Evolutionary conservation across 495 filamentous ascomycete species (phyloP).

Genomic region (Hypoxylon lienhwacheense): DNA sequence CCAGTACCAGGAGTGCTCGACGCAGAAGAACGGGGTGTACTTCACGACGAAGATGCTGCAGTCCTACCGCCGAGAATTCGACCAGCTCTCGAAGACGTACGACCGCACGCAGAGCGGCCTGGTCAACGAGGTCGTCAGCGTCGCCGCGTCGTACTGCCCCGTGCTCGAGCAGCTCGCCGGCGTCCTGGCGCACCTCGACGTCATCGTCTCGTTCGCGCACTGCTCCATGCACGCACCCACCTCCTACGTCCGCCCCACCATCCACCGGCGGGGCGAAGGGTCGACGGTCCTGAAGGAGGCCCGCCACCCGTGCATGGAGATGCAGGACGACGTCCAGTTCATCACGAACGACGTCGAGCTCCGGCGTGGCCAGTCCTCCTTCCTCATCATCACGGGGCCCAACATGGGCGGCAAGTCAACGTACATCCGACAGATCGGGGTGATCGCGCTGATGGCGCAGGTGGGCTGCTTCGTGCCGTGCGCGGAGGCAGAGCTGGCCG

Average conservation of each 20-base stretch:
- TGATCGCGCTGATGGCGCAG: conserved; percentile 97
- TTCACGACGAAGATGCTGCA: conserved; percentile 92
- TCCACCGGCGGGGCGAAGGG: conserved; percentile 89
- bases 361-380: conserved; percentile 76
- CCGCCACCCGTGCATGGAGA: conserved; percentile 97
- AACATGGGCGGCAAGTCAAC: conserved; percentile 99
- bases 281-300: conserved; percentile 89
- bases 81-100: conserved; percentile 93
- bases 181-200: conserved; percentile 91
- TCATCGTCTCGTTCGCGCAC: conserved; percentile 94
- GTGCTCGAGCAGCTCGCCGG: conserved; percentile 88
- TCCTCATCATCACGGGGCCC: conserved; percentile 96
- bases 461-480: conserved; percentile 96
- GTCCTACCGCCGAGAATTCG: conserved; percentile 81
- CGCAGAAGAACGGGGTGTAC: conserved; percentile 98
- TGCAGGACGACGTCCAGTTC: conserved; percentile 98
- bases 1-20: conserved; percentile 92
- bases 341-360: conserved; percentile 96
- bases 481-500: conserved; percentile 83
- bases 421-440: conserved; percentile 97
- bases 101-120: conserved; percentile 91
- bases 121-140: conserved; percentile 88
- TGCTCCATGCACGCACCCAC: conserved; percentile 90
- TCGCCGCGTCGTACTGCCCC: conserved; percentile 92
- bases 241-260: conserved; percentile 85